Percentiles rank a stretch among this genome's conserved stretches.
phyloP scores from a whole-genome alignment of 2,329 filamentous ascomycete genomes.

The Lasiodiplodia theobromae region DNA sequence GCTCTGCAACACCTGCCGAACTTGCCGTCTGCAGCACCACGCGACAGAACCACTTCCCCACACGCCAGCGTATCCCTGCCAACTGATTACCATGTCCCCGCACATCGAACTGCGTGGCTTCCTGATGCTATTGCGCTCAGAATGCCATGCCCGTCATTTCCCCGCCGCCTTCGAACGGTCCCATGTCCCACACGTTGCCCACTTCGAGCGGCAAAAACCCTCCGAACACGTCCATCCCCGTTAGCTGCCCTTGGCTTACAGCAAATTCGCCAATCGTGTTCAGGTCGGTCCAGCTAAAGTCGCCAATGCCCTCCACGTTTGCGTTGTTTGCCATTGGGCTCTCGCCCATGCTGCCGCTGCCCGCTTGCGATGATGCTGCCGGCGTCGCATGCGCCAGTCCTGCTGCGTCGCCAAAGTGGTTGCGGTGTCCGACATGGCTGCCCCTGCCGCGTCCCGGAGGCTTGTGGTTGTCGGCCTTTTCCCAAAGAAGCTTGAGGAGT shows the following conservation, averaged over 20 bases:
- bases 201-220: slow-evolving; percentile 49
- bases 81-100: background rate
- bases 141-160: slow-evolving; percentile 28
- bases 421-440: slow-evolving; percentile 11
- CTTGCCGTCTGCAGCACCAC: background rate
- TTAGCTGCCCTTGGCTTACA: slow-evolving; percentile 47
- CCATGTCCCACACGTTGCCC: slow-evolving; percentile 38
- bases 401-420: slow-evolving; percentile 35
- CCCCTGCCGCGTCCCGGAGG: slow-evolving; percentile 18
- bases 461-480: slow-evolving; percentile 46
- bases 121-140: background rate
- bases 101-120: background rate
- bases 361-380: slow-evolving; percentile 34
- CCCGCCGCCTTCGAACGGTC: slow-evolving; percentile 24
- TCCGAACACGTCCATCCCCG: slow-evolving; percentile 35
- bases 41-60: background rate
- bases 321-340: slow-evolving; percentile 33
- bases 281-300: slow-evolving; percentile 59
- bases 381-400: slow-evolving; percentile 36
- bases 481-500: slow-evolving; percentile 56
- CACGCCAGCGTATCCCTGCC: background rate
- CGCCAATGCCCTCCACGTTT: slow-evolving; percentile 56
- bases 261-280: slow-evolving; percentile 57
- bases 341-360: slow-evolving; percentile 24
- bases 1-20: background rate